Base-by-base conservation (phyloP, 352 stramenopile genomes). In the Phytophthora cajani region DNA sequence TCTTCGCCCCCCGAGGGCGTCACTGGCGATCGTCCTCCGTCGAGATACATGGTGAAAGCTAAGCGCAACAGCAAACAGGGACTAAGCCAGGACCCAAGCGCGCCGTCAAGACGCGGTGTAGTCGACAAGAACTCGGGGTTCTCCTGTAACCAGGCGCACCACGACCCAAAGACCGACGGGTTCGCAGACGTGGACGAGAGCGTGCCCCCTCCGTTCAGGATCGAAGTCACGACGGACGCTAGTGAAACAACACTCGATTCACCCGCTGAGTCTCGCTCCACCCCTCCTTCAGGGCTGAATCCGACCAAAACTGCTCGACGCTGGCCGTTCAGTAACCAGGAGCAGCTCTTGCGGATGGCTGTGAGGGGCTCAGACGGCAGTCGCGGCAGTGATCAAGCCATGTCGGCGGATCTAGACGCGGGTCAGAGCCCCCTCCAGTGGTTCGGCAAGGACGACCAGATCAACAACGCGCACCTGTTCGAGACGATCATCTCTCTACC, bases 101-200 rank as follows among this genome's bases (percentile, higher is more conserved):
- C 73, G 23, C 65, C 68, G 0, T 90, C 81, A 36, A 79, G 82
- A 5, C 81, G 82, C 19, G 80, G 72, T n/a, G 60, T 80, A 1
- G 72, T 81, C 7, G 78, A 76, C 36, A 74, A 71, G 25, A 74
- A 36, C 33, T 52, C 25, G 16, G 69, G 64, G 0, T 81, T 79
- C 38, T 84, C 79, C 0, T 79, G 79, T 30, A 91, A 88, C 49
- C 81, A 91, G 49, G 53, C 78, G 1, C 80, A 90, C 40, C 87
- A 95, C 54, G 85, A 93, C 53, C 88, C 88, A 0, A 92, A 87
- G 57, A 92, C 76, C 0, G 88, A 95, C 38, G 88, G 88, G 0
- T 95, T 95, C 63, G 79, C 88, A 1, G 85, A 91, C 1, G 83
- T 95, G 0, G 88, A 95, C 27, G 88, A 95, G 58, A 93, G 79